Base-by-base conservation (phyloP, 345 rosid species). In the Combretum micranthum region DNA sequence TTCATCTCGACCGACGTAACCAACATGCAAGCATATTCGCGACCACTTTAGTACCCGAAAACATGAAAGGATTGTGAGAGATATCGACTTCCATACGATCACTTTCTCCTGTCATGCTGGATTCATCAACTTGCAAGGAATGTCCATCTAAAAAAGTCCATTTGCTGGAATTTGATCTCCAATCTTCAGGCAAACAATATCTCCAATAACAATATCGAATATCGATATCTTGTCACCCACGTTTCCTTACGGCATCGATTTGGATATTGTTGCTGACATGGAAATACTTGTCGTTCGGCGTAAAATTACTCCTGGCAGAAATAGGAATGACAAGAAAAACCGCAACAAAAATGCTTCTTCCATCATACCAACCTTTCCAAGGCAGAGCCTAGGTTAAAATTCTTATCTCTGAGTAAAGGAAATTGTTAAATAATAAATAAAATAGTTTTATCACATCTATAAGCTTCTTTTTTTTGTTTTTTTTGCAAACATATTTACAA, bases 341-440 rank as follows among this genome's bases (percentile, higher is more conserved):
- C 0, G 91, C 83, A 0, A 84, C 75, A 55, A 78, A 68, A n/a
- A 82, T 80, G 73, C 86, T 80, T 25, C 83, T 88, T 7, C 92
- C 89, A 21, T 84, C 92, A 13, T 82, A 80, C 89, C 96, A 87
- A 1, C 89, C 87, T 50, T 80, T 85, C 57, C 73, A n/a, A n/a
- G n/a, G n/a, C n/a, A n/a, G n/a, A n/a, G n/a, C n/a, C n/a, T n/a
- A n/a, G n/a, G n/a, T n/a, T n/a, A n/a, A n/a, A n/a, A n/a, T n/a
- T n/a, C n/a, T n/a, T n/a, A n/a, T n/a, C n/a, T n/a, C n/a, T n/a
- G n/a, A n/a, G n/a, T n/a, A n/a, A n/a, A n/a, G n/a, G n/a, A n/a
- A n/a, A n/a, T n/a, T n/a, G n/a, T n/a, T n/a, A n/a, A n/a, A n/a
- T n/a, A n/a, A n/a, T n/a, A n/a, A n/a, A n/a, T n/a, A n/a, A n/a